Evolutionary conservation across 1,284 basidiomycete species (phyloP), one percentile per base, ranked within the genome.

Genomic region (Trichosporon sp.): DNA sequence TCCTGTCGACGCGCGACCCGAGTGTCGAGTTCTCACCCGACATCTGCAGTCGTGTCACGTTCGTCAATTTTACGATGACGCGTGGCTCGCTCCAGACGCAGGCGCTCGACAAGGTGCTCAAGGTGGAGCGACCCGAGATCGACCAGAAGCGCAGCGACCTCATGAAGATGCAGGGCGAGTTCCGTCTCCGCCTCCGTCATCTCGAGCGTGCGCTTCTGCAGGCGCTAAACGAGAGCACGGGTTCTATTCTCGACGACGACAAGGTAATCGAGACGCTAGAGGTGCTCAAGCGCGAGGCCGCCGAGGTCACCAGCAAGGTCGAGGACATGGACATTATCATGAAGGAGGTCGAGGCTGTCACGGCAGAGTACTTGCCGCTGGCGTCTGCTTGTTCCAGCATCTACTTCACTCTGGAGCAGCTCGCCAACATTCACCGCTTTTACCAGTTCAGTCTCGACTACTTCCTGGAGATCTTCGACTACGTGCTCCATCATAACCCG

Each of bases 61-160:
- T 99, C 80, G 96, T 99, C 86, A 99, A 99, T 87, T 99, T 99
- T 85, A 99, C 96, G 16, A 99, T 99, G 94, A 99, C 97, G 0
- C 89, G 96, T 72, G 94, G 94, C 83, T 98, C 95, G 88, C 88
- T 99, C 46, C 96, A 99, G 84, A 98, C 94, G 75, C 97, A 99
- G 84, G 97, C 96, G 0, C 88, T 99, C 66, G 96, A 98, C 81
- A 95, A 98, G 83, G 95, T 99, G 1, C 89, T 99, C 74, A 96
- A 96, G 81, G 93, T 94, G 61, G 97, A 99, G 82, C 89, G 97
- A 12, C 95, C 98, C 0, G 97, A 98, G 79, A 96, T 95, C 1
- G 97, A 99, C 83, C 90, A 91, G 79, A 98, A 97, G 86, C 88
- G 97, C 65, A 96, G 94, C n/a, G 96, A 99, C 80, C 88, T 99